Evolutionary conservation across 768 basidiomycete genomes (phyloP), one percentile per base, ranked within the genome.

Genomic region (Agrocybe pediades): DNA sequence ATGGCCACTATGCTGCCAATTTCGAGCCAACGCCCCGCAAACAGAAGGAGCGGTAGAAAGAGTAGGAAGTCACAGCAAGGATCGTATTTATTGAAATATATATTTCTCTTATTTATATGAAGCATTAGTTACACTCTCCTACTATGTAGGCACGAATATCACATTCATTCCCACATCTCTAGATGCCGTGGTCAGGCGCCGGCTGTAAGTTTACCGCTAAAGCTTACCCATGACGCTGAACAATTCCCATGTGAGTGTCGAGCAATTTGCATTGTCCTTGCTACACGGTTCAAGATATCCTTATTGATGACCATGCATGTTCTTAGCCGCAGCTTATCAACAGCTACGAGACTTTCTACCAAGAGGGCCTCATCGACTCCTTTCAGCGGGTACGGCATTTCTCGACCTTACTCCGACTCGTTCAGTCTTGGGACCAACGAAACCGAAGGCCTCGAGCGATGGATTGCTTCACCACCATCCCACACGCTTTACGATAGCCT

Each of bases 1-100:
- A 78, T 56, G 86, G 86, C 13, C 70, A 71, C 55, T 91, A 87
- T 57, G 83, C 79, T 11, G 77, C 77, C 0, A 78, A 85, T 19
- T 86, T 88, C 62, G 62, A 62, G 8, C 68, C 71, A 36, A 36
- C 33, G 33, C 33, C 33, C 41, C 62, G 60, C 17, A 59, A 51
- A 7, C 60, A 56, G 30, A 21, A 33, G 21, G 36, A 25, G 9
- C 40, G 13, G 23, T 41, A 49, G 33, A 23, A 16, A 16, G 26
- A 45, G 17, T 16, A 16, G 13, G 13, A 13, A 36, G 3, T n/a
- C 17, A 16, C 19, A 39, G 9, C n/a, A n/a, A n/a, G n/a, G n/a
- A 36, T 11, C 33, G 11, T 36, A n/a, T 36, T 36, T 36, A 36
- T 36, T 36, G n/a, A 36, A 36, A 11, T 3, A 36, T 36, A n/a